Conservation (phyloP, 176 grass and related monocot genomes). For the Ananas comosus region DNA sequence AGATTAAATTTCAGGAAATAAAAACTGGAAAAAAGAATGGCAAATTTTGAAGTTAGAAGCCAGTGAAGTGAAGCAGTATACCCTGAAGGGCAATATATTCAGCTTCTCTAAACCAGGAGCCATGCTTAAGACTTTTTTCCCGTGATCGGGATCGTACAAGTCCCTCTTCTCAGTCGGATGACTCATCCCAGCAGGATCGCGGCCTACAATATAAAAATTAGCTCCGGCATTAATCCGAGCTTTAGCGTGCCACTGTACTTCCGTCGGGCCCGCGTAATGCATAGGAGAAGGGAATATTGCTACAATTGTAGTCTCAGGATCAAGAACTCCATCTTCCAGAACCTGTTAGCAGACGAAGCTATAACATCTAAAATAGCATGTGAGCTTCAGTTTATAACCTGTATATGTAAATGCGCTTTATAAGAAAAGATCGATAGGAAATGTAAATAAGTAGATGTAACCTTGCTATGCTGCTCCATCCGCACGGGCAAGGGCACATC, state of each 20-base stretch:
- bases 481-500: slow-evolving; percentile 83
- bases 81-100: slow-evolving; percentile 95
- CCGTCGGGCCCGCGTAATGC: slow-evolving; percentile 95
- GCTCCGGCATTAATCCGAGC: slow-evolving; percentile 82
- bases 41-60: neutral
- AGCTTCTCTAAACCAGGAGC: slow-evolving; percentile 95
- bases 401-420: neutral
- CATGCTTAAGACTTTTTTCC: slow-evolving; percentile 90
- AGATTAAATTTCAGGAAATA: neutral
- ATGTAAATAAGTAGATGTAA: slow-evolving; percentile 16
- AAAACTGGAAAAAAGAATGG: neutral
- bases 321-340: slow-evolving; percentile 86
- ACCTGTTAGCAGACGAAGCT: slow-evolving; percentile 40
- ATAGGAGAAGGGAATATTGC: slow-evolving; percentile 95
- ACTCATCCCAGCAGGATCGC: slow-evolving; percentile 92
- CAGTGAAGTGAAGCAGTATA: slow-evolving; percentile 19
- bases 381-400: neutral
- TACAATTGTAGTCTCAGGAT: slow-evolving; percentile 80
- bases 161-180: slow-evolving; percentile 92
- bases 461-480: slow-evolving; percentile 99
- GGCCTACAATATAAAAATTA: slow-evolving; percentile 98
- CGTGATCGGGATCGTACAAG: slow-evolving; percentile 89
- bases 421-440: neutral
- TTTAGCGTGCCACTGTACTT: slow-evolving; percentile 99
- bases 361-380: neutral